These are phyloP conservation scores for Ajuga reptans DNA, from an alignment of 305 asterid species.

Conservation along the genomic window DNA sequence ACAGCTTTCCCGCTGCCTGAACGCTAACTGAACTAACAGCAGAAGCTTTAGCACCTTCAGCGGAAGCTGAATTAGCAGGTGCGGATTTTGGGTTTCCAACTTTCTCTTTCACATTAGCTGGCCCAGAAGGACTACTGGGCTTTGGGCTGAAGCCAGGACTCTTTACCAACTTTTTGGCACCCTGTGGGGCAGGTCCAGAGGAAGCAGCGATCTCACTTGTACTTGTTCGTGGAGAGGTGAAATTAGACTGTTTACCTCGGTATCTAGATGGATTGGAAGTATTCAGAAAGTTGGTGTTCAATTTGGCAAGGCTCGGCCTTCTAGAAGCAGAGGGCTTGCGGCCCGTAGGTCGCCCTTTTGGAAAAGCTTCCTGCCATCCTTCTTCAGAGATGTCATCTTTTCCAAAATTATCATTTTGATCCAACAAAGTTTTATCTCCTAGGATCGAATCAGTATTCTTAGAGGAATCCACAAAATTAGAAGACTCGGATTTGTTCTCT, in stretches of 20 bases:
- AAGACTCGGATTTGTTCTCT: constrained; percentile 42
- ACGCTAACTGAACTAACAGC: constrained; percentile 48
- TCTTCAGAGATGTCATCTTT: constrained; percentile 58
- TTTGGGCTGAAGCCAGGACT: constrained; percentile 61
- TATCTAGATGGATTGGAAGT: constrained; percentile 43
- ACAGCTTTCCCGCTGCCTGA: constrained; percentile 67
- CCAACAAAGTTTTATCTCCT: constrained; percentile 30
- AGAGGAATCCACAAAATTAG: constrained; percentile 30
- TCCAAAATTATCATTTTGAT: constrained; percentile 35
- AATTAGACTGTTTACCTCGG: constrained; percentile 47
- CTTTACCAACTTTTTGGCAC: constrained; percentile 43
- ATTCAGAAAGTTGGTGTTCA: constrained; percentile 65
- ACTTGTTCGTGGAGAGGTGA: constrained; percentile 49
- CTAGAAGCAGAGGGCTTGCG: constrained; percentile 71
- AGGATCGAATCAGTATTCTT: constrained; percentile 27
- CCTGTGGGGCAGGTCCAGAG: constrained; percentile 37
- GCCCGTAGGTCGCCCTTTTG: constrained; percentile 57
- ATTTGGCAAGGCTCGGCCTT: constrained; percentile 69
- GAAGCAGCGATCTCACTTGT: constrained; percentile 43
- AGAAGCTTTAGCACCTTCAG: constrained; percentile 44
- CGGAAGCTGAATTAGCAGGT: constrained; percentile 51
- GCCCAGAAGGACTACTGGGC: constrained; percentile 30
- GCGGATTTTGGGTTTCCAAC: constrained; percentile 43
- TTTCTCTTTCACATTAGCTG: constrained; percentile 41
- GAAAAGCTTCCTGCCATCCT: constrained; percentile 97